Evolutionary conservation across 2,329 filamentous ascomycete genomes (phyloP), one percentile per base, ranked within the genome.

Genomic region (Mycosphaerella arachidis): DNA sequence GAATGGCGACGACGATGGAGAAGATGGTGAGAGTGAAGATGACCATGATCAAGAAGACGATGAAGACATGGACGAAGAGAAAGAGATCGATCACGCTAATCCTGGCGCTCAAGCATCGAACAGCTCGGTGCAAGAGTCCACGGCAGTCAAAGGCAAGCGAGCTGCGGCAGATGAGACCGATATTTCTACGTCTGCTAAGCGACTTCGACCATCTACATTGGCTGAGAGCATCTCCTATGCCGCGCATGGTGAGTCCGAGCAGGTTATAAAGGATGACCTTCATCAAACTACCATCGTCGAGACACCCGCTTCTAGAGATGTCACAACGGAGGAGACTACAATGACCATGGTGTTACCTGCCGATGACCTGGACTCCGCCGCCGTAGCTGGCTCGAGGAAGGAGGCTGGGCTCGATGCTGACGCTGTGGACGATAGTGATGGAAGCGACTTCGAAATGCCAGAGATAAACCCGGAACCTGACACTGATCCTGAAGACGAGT

Each of bases 371-470:
- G 35, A 35, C 24, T 60, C 40, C 10, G 53, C 55, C 18, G 59
- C 62, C 12, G 58, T 58, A 20, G 54, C 56, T 8, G 40, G 57
- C 53, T 37, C 53, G 50, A 24, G 31, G n/a, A 33, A 24, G 37
- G 31, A 29, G 2, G 27, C 51, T 7, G 50, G 37, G 52, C 40
- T n/a, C 5, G 24, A 40, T 10, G 53, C 55, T 18, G 48, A 27
- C 16, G 56, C 51, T 18, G 61, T 48, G 6, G 56, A 60, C 31
- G 61, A 40, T 33, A 56, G 58, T 46, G 71, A 73, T 61, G 72
- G 68, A 8, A 72, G 72, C 54, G 72, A 75, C 37, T 72, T 74
- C 56, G 73, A 73, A 46, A 70, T 76, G 57, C 74, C 74, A 7
- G 63, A 67, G 16, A 58, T 75, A 31, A 70, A 67, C 27, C 70